Evolutionary conservation across 1,139 yeast genomes (phyloP).

Genomic region (Magnusiomyces ingens): DNA sequence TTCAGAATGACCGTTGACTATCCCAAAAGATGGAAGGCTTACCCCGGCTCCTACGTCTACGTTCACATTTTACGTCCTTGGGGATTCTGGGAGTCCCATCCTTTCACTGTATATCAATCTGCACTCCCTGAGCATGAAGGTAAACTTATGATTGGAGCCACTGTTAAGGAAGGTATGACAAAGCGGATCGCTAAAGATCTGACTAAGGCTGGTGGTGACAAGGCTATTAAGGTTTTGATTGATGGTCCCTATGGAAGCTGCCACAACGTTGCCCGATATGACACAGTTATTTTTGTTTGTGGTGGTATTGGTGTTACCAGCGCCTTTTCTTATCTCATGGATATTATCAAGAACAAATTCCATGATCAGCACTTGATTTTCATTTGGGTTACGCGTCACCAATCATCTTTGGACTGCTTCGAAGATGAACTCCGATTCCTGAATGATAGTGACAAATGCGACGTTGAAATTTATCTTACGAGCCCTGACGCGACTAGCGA

Average conservation of each 20-base stretch:
- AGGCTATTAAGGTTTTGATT: conserved; percentile 29
- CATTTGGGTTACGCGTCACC: conserved; percentile 48
- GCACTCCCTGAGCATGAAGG: conserved; percentile 29
- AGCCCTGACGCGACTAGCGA: neutral
- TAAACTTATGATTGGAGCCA: conserved; percentile 34
- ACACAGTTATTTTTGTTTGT: conserved; percentile 45
- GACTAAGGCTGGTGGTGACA: conserved; percentile 30
- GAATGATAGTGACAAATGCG: conserved; percentile 12
- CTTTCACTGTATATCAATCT: conserved; percentile 40
- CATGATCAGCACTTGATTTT: conserved; percentile 35
- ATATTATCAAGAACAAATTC: conserved; percentile 7
- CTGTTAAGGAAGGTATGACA: conserved; percentile 29
- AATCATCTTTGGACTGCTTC: conserved; percentile 44
- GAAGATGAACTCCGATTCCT: conserved; percentile 41
- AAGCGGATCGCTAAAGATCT: conserved; percentile 32
- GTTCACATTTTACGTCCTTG: conserved; percentile 38
- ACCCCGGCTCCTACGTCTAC: conserved; percentile 36
- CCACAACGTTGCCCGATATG: conserved; percentile 45
- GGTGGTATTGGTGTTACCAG: conserved; percentile 70
- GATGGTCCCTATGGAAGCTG: conserved; percentile 55
- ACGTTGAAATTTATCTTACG: conserved; percentile 2
- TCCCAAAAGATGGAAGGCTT: conserved; percentile 30
- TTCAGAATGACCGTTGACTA: conserved; percentile 41
- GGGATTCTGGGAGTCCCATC: conserved; percentile 52
- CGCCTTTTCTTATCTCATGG: conserved; percentile 23